Evolutionary conservation across 1,284 basidiomycete species (phyloP).

Genomic region (Ceratorhiza oryzae-sativae): DNA sequence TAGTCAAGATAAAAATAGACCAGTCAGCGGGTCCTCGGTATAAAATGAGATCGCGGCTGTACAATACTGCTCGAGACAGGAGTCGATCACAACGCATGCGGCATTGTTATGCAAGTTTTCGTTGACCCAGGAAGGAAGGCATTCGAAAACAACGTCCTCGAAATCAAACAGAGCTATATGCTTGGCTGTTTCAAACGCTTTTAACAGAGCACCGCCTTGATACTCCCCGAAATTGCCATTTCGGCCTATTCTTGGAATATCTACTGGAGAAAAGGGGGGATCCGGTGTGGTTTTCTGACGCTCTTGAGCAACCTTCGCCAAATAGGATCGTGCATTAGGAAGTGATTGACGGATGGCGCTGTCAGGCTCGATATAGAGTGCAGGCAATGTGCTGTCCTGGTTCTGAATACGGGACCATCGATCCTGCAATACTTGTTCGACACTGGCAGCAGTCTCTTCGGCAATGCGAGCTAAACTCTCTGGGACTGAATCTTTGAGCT

Average conservation of each 20-base stretch:
- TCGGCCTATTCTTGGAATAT: neutral
- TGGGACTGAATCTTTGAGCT: slow-evolving; percentile 48
- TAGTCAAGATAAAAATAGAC: slow-evolving; percentile 56
- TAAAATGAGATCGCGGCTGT: neutral
- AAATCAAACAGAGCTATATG: slow-evolving; percentile 17
- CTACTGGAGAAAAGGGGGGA: neutral
- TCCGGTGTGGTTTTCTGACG: neutral
- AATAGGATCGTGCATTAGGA: slow-evolving; percentile 45
- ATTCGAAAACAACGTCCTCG: neutral
- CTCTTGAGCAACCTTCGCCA: slow-evolving; percentile 40
- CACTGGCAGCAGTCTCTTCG: slow-evolving; percentile 35
- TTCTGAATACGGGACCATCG: slow-evolving; percentile 48
- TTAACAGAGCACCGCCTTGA: neutral
- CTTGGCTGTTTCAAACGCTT: neutral
- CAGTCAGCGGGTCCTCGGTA: neutral
- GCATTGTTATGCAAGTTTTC: neutral
- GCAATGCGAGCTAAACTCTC: slow-evolving; percentile 44
- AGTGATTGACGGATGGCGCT: slow-evolving; percentile 48
- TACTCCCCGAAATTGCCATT: neutral
- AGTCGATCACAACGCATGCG: neutral
- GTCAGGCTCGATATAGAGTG: slow-evolving; percentile 38
- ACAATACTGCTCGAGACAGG: slow-evolving; percentile 5
- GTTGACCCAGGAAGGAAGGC: neutral
- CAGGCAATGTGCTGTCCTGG: neutral
- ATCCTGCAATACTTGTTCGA: slow-evolving; percentile 44